These are phyloP conservation scores for Pleurotus ostreatus DNA, from an alignment of 768 basidiomycete genomes.

Conservation along the genomic window DNA sequence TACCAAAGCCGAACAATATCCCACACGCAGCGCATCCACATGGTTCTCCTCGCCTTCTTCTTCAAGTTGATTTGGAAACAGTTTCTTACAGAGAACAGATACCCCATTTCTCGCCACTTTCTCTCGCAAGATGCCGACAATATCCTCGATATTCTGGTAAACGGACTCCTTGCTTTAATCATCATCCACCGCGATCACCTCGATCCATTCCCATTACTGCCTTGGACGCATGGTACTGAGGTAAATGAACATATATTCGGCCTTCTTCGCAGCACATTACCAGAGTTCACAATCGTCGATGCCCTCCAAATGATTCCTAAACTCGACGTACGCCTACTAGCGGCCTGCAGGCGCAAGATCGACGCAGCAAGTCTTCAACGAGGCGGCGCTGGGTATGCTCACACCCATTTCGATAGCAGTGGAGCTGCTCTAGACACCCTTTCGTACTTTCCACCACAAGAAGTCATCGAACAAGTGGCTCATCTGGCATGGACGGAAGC, in stretches of 20 bases:
- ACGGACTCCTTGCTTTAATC: slow-evolving; percentile 23
- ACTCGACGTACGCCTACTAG: slow-evolving; percentile 18
- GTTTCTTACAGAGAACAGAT: slow-evolving; percentile 16
- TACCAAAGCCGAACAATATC: slow-evolving; percentile 28
- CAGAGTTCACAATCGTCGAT: slow-evolving; percentile 31
- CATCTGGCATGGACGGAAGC: slow-evolving; percentile 16
- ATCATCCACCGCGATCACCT: slow-evolving; percentile 22
- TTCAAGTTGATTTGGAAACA: slow-evolving; percentile 24
- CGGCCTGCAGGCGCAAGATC: slow-evolving; percentile 13
- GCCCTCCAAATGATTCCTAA: slow-evolving; percentile 24
- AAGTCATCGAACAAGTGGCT: slow-evolving; percentile 16
- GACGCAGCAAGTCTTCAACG: slow-evolving; percentile 15
- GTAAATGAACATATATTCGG: slow-evolving; percentile 32
- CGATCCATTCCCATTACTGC: slow-evolving; percentile 21
- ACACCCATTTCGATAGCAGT: slow-evolving; percentile 21
- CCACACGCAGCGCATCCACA: slow-evolving; percentile 21
- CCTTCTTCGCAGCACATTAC: slow-evolving; percentile 19
- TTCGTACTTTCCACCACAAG: slow-evolving; percentile 17
- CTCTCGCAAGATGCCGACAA: slow-evolving; percentile 27
- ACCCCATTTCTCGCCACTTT: slow-evolving; percentile 21
- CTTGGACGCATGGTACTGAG: slow-evolving; percentile 27
- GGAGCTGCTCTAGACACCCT: slow-evolving; percentile 16
- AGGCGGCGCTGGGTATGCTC: slow-evolving; percentile 20
- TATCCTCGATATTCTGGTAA: slow-evolving; percentile 24
- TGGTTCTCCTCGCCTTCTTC: slow-evolving; percentile 25